Conservation (phyloP, 441 rosid species). For the Adansonia gregorii region DNA sequence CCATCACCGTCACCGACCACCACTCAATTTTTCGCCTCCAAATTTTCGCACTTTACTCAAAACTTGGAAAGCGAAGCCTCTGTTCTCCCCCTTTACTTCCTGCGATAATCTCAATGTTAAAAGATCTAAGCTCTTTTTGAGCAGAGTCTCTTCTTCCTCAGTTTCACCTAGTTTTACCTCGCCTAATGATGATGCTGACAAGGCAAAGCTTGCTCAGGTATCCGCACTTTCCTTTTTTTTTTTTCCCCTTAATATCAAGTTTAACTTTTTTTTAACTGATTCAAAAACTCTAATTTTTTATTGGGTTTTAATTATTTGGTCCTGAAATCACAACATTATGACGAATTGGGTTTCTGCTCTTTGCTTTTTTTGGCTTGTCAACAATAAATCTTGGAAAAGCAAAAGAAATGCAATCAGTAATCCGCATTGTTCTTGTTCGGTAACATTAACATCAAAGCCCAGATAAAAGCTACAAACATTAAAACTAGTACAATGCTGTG, state of each 20-base stretch:
- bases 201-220: conserved; percentile 87
- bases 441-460: not conserved
- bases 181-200: conserved; percentile 58
- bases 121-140: conserved; percentile 36
- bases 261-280: not conserved
- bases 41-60: conserved; percentile 32
- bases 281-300: not conserved
- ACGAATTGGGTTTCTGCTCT: conserved; percentile 9
- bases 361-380: not conserved
- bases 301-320: not conserved
- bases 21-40: conserved; percentile 27
- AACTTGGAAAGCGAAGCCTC: conserved; percentile 34
- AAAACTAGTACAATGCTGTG: not conserved
- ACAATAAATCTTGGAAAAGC: not conserved
- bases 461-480: not conserved
- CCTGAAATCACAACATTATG: not conserved
- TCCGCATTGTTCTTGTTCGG: not conserved
- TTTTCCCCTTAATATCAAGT: not conserved
- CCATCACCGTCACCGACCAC: conserved; percentile 29
- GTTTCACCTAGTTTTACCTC: conserved; percentile 50
- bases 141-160: conserved; percentile 43
- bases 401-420: not conserved
- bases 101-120: conserved; percentile 38
- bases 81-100: conserved; percentile 23
- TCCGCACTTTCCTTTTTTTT: not conserved